These are phyloP conservation scores for Fusarium sp. DNA, from an alignment of 2,329 filamentous ascomycete species.

Conservation along the genomic window DNA sequence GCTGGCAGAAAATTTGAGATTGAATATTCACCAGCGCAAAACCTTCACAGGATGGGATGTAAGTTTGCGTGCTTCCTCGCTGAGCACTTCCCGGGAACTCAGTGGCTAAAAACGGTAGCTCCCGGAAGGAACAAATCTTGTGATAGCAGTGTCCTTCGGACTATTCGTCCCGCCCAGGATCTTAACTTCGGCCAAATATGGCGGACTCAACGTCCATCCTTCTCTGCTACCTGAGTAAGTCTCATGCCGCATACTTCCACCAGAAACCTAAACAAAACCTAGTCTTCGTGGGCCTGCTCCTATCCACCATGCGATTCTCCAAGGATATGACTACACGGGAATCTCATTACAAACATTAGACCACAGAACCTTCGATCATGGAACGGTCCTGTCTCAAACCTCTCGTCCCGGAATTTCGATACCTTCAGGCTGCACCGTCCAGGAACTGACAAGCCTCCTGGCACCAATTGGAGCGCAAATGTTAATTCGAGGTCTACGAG, in stretches of 20 bases:
- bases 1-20: slow-evolving; percentile 67
- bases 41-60: slow-evolving; percentile 86
- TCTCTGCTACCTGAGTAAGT: slow-evolving; percentile 84
- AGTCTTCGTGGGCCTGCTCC: slow-evolving; percentile 87
- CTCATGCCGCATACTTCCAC: background rate
- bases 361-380: slow-evolving; percentile 77
- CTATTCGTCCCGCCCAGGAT: slow-evolving; percentile 84
- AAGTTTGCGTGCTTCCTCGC: slow-evolving; percentile 42
- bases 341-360: slow-evolving; percentile 90
- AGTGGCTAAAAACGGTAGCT: slow-evolving; percentile 52
- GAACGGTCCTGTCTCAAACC: slow-evolving; percentile 76
- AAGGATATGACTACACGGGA: slow-evolving; percentile 68
- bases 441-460: slow-evolving; percentile 56
- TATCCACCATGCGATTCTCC: slow-evolving; percentile 82
- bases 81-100: background rate
- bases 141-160: slow-evolving; percentile 94
- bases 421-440: slow-evolving; percentile 53
- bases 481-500: slow-evolving; percentile 71
- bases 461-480: slow-evolving; percentile 73
- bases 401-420: slow-evolving; percentile 64
- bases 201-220: slow-evolving; percentile 92
- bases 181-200: slow-evolving; percentile 74
- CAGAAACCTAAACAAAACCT: slow-evolving; percentile 20
- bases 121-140: slow-evolving; percentile 72
- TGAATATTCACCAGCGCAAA: slow-evolving; percentile 77